Evolutionary conservation across 2,329 filamentous ascomycete genomes (phyloP), one percentile per base, ranked within the genome.

Genomic region (Xylaria sp.): DNA sequence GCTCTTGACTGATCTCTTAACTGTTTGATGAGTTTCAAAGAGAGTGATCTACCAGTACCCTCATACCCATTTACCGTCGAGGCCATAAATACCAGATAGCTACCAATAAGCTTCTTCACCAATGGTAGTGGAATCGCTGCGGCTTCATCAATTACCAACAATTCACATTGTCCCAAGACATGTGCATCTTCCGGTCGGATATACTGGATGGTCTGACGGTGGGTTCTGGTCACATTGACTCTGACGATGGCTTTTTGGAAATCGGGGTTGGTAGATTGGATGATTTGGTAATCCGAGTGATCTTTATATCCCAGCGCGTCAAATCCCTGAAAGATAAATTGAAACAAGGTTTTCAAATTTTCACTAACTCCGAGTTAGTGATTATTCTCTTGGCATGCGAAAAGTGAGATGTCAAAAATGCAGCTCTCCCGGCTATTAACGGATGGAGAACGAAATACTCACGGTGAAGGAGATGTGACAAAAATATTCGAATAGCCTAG

Each of bases 401-500:
- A 63, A 92, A n/a, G n/a, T n/a, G n/a, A n/a, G n/a, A n/a, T n/a
- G n/a, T n/a, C n/a, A n/a, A n/a, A n/a, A n/a, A 97, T 0, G 94
- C 94, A 1, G 94, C 13, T 46, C 29, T 52, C 19, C 7, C 8
- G 6, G 10, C 8, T 17, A 27, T 3, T 7, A 13, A 31, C 47
- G 13, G 19, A n/a, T 15, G n/a, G 23, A 4, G n/a, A 9, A 27
- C n/a, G 40, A 40, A 33, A 35, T 44, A 65, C 62, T 62, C 19
- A 65, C 58, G 62, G 64, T 7, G 64, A 63, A 58, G 62, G 62
- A 23, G 63, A 98, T 1, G 95, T 99, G 74, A 99, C 97, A 79
- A 99, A 99, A 71, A 99, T 97, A 76, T 99, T 99, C 81, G 93
- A 97, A 78, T 99, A 99, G 25, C 95, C 95, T 74, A 98, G 91